A percentile compares a stretch with the other conserved stretches of the same genome.
Evolutionary conservation across 108 stramenopile species (phyloP).

Genomic region (Seminavis robusta): DNA sequence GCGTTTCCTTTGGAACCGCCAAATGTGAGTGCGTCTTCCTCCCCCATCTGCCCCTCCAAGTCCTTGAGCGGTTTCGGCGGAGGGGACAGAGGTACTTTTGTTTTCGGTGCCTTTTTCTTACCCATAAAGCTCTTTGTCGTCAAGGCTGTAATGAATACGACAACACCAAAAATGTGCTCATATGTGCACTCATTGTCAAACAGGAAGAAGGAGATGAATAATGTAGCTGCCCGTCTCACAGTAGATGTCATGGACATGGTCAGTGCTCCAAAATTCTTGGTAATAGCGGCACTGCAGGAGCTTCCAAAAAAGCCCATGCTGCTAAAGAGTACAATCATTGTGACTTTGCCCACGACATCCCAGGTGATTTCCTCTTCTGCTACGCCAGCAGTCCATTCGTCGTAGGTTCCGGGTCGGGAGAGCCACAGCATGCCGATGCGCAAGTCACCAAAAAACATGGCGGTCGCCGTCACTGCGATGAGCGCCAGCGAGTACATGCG

Average conservation of each 20-base stretch:
- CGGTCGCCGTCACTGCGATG: constrained; percentile 70
- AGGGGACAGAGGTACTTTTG: too few species aligned
- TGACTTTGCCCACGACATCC: constrained; percentile 51
- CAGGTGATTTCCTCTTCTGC: constrained; percentile 60
- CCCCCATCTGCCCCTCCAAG: too few species aligned
- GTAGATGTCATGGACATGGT: constrained; percentile 88
- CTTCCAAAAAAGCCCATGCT: constrained; percentile 81
- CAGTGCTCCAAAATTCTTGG: constrained; percentile 88
- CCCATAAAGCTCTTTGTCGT: constrained; percentile 69
- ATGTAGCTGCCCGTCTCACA: constrained; percentile 84
- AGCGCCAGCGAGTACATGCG: constrained; percentile 80
- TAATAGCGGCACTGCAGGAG: constrained; percentile 85
- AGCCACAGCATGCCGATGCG: constrained; percentile 60
- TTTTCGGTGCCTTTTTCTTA: too few species aligned
- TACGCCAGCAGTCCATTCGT: constrained; percentile 59
- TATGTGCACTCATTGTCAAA: constrained; percentile 82
- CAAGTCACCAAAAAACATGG: constrained; percentile 67
- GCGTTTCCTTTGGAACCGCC: too few species aligned
- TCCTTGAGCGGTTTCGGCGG: too few species aligned
- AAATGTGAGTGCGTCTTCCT: too few species aligned
- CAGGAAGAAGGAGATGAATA: constrained; percentile 84
- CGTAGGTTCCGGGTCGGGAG: constrained; percentile 66
- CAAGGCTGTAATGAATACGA: constrained; percentile 71
- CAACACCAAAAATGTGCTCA: constrained; percentile 76
- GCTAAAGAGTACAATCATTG: constrained; percentile 63